These are phyloP conservation scores for Fusarium citri DNA, from an alignment of 2,329 filamentous ascomycete genomes.

Conservation along the genomic window DNA sequence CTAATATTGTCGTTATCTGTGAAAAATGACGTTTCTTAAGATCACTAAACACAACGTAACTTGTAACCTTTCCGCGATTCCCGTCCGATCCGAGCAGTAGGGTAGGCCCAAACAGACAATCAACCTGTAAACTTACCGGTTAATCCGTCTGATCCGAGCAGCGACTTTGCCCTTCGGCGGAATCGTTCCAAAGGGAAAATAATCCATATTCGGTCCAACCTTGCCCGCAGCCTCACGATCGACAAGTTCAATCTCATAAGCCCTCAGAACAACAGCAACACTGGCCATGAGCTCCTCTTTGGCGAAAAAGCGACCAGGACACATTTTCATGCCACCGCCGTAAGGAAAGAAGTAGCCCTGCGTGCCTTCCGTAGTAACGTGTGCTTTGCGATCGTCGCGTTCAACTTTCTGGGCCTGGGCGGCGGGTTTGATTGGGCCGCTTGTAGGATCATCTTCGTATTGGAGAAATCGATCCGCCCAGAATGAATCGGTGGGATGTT, in stretches of 20 bases:
- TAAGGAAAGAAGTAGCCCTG: constrained; percentile 51
- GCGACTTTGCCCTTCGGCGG: constrained; percentile 32
- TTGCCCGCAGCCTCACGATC: constrained; percentile 17
- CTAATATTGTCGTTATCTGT: background rate
- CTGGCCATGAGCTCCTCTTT: constrained; percentile 50
- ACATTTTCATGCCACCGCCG: constrained; percentile 50
- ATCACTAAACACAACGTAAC: background rate
- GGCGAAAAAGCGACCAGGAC: constrained; percentile 52
- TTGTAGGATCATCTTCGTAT: constrained; percentile 32
- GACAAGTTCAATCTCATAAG: constrained; percentile 49
- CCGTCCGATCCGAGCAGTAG: no score
- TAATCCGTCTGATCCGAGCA: constrained; percentile 28
- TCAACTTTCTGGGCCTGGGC: accelerated
- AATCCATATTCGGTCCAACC: constrained; percentile 34
- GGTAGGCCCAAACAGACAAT: no score
- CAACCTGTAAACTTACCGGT: background rate
- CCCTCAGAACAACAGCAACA: constrained; percentile 47
- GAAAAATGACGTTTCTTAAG: background rate
- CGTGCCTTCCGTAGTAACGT: constrained; percentile 32
- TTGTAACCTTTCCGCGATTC: no score
- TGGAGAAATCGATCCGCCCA: constrained; percentile 44
- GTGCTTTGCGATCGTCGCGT: constrained; percentile 18
- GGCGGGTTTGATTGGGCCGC: constrained; percentile 19
- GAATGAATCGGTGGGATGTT: constrained; percentile 34
- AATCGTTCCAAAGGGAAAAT: constrained; percentile 43